phyloP scores from a whole-genome alignment of 108 stramenopile species.

The Skeletonema marinoi region DNA sequence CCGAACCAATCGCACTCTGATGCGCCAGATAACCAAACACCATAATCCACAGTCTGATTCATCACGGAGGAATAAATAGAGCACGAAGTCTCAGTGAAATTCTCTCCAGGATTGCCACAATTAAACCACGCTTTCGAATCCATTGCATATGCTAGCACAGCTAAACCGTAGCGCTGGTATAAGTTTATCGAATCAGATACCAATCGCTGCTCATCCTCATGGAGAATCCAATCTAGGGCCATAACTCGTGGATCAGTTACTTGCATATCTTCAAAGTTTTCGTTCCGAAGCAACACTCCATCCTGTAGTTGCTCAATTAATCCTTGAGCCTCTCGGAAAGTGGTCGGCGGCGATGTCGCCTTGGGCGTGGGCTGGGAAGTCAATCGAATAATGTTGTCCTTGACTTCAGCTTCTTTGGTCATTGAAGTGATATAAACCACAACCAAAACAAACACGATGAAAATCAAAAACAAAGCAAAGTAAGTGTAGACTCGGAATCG shows the following conservation, averaged over 20 bases:
- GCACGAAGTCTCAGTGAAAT: conserved; percentile 2
- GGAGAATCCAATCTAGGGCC: conserved; percentile 35
- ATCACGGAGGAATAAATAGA: background rate
- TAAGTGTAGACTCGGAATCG: conserved; percentile 60
- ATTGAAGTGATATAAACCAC: conserved; percentile 18
- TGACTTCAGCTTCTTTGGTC: background rate
- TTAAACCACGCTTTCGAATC: conserved; percentile 15
- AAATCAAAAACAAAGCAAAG: conserved; percentile 35
- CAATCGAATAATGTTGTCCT: background rate
- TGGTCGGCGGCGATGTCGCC: conserved; percentile 29
- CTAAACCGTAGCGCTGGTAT: conserved; percentile 21
- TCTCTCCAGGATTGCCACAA: background rate
- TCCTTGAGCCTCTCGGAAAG: conserved; percentile 26
- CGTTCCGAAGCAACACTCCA: conserved; percentile 22
- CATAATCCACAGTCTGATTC: background rate
- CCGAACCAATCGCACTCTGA: conserved; percentile 67
- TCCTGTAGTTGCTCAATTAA: conserved; percentile 41
- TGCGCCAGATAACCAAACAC: conserved; percentile 42
- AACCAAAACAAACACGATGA: conserved; percentile 35
- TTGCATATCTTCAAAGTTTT: conserved; percentile 14
- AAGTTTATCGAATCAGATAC: conserved; percentile 1
- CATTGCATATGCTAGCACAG: conserved; percentile 24
- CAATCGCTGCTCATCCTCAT: conserved; percentile 22
- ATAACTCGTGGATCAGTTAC: conserved; percentile 7
- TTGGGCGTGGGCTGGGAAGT: background rate